Conservation (phyloP, 2,329 filamentous ascomycete genomes). For the Fusarium lateritium region DNA sequence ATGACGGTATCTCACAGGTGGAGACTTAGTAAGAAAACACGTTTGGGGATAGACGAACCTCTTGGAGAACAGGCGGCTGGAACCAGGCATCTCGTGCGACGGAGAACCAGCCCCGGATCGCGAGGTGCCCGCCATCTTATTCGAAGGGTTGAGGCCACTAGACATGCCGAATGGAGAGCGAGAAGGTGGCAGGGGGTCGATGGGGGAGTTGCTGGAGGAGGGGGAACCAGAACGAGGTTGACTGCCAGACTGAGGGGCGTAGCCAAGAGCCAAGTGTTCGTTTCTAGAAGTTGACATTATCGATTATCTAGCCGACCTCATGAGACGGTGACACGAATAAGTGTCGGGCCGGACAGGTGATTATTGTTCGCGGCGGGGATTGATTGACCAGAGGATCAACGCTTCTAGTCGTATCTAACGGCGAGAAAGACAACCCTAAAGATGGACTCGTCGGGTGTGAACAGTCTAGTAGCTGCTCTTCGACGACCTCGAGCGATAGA, state of each 20-base stretch:
- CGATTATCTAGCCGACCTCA: conserved; percentile 77
- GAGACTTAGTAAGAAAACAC: conserved; percentile 6
- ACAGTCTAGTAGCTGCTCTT: conserved; percentile 38
- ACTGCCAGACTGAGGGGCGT: conserved; percentile 77
- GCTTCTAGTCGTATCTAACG: conserved; percentile 36
- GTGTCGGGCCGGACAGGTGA: conserved; percentile 48
- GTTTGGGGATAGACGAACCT: conserved; percentile 72
- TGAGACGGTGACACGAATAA: conserved; percentile 52
- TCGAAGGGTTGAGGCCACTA: conserved; percentile 70
- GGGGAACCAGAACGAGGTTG: conserved; percentile 84
- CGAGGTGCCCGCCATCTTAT: conserved; percentile 71
- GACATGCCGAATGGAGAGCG: conserved; percentile 82
- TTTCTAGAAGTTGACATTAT: conserved; percentile 94
- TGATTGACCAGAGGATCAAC: conserved; percentile 34
- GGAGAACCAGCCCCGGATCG: conserved; percentile 95
- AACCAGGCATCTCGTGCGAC: conserved; percentile 86
- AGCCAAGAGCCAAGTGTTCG: conserved; percentile 89
- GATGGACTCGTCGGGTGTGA: conserved; percentile 20
- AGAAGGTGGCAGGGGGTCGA: conserved; percentile 75
- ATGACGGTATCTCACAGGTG: conserved; percentile 23
- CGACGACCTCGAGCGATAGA: conserved; percentile 28
- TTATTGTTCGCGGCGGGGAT: conserved; percentile 47
- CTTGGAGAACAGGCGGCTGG: conserved; percentile 87
- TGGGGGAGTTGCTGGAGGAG: conserved; percentile 83
- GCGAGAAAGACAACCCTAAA: conserved; percentile 34